Base-by-base conservation (phyloP, 768 basidiomycete species). In the Boletellus ananas region DNA sequence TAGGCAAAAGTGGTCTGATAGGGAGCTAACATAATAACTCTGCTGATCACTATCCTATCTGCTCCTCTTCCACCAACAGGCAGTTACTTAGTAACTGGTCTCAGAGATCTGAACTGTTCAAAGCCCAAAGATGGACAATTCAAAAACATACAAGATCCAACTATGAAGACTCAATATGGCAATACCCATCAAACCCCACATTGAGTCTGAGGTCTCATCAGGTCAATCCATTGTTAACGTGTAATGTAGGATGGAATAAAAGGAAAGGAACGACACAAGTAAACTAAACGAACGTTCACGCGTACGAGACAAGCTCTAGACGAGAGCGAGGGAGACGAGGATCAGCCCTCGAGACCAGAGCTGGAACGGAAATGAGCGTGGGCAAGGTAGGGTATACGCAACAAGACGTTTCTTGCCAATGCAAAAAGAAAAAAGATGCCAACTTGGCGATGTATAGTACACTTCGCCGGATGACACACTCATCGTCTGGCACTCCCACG, bases 401-500 rank as follows among this genome's bases (percentile, higher is more conserved):
- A 11, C 34, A 31, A 38, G 43, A 49, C 41, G 13, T 41, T 36
- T 40, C 53, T 54, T 45, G 55, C 51, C 48, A 38, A 34, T 43
- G 41, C 29, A 35, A 23, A 34, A 50, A 37, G 29, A 11, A 8
- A 38, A 23, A 31, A 12, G 13, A 12, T 35, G 49, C 43, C 55
- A 57, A 47, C 48, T 36, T 33, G 45, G 51, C 23, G 27, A 49
- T 25, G 27, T 43, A 37, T n/a, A 31, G 31, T 18, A 27, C 27
- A 44, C 18, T 1, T 27, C 21, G 18, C 37, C 35, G 21, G 29
- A 16, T 3, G 16, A 39, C 9, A 29, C 23, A 6, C 41, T 65
- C 38, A 67, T 56, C 67, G 54, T 54, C 66, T 65, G 53, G 66
- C 66, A 18, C 66, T 67, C 65, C 87, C 83, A 38, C 90, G 81